Evolutionary conservation across 148 eudicot genomes (phyloP).

Genomic region (Chenopodium berlandieri): DNA sequence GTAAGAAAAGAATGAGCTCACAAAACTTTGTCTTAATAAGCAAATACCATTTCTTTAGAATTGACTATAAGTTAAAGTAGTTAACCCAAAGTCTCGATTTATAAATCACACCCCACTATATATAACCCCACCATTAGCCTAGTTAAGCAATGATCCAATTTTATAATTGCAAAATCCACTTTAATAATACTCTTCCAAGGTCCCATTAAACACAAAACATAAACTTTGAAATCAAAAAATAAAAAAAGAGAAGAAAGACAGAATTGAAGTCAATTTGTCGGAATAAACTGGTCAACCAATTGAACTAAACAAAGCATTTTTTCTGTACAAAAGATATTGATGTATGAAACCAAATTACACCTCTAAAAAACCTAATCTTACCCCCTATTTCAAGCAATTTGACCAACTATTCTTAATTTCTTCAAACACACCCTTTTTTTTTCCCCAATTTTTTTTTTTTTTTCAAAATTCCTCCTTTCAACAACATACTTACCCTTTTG

Average conservation of each 20-base stretch:
- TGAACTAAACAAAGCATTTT: conserved; percentile 2
- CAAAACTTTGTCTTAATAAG: not conserved
- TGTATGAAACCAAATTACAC: conserved; percentile 27
- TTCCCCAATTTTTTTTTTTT: not conserved
- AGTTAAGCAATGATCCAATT: conserved; percentile 6
- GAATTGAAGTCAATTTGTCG: conserved; percentile 28
- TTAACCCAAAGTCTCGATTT: conserved; percentile 10
- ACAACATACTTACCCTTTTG: conserved; percentile 25
- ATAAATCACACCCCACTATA: not conserved
- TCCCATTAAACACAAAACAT: not conserved
- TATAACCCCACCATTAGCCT: conserved; percentile 10
- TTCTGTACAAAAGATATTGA: conserved; percentile 21
- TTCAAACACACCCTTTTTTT: not conserved
- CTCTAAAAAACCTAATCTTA: conserved; percentile 15
- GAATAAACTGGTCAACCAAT: conserved; percentile 31
- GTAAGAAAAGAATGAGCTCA: not conserved
- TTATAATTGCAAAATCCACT: not conserved
- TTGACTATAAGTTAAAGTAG: conserved; percentile 1
- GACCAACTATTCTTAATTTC: not conserved
- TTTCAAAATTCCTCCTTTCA: not conserved
- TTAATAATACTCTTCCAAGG: not conserved
- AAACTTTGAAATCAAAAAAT: not conserved
- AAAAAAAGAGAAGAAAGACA: not conserved
- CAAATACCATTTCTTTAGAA: not conserved
- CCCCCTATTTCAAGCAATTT: conserved; percentile 9